Conservation (phyloP, 345 rosid genomes). For the Bretschneidera sinensis region DNA sequence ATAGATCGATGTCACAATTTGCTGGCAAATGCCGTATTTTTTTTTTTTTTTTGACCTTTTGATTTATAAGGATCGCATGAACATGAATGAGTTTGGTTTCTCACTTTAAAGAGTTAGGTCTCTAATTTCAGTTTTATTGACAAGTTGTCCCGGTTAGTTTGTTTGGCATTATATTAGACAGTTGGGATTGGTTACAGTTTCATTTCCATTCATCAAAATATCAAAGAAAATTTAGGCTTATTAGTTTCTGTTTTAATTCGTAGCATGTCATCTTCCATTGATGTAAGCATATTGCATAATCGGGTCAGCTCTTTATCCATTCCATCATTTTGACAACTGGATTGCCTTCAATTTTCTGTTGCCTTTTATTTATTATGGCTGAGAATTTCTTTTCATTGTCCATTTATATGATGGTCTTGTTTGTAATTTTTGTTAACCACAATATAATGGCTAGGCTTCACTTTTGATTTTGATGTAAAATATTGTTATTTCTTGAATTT, state of each 20-base stretch:
- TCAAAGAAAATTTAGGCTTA: too few species aligned
- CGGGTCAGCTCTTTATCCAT: too few species aligned
- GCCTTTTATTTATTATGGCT: neutral
- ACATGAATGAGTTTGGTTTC: neutral
- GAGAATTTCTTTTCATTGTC: neutral
- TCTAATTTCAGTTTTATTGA: neutral
- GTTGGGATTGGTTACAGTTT: conserved; percentile 15
- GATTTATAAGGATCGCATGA: neutral
- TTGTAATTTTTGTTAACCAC: too few species aligned
- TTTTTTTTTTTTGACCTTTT: too few species aligned
- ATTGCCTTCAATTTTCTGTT: neutral
- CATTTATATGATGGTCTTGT: neutral
- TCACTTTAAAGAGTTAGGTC: neutral
- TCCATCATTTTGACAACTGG: neutral
- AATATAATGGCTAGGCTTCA: neutral
- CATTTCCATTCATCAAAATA: too few species aligned
- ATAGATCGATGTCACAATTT: conserved; percentile 6
- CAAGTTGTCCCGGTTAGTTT: conserved; percentile 2
- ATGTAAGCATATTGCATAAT: too few species aligned
- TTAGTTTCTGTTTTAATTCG: too few species aligned
- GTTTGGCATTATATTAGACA: conserved; percentile 11
- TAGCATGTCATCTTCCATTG: too few species aligned
- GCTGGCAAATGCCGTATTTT: too few species aligned
- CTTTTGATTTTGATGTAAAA: neutral
- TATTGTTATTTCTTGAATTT: too few species aligned